These are phyloP conservation scores for Rhexocercosporidium sp. DNA, from an alignment of 2,329 filamentous ascomycete genomes.

Conservation along the genomic window DNA sequence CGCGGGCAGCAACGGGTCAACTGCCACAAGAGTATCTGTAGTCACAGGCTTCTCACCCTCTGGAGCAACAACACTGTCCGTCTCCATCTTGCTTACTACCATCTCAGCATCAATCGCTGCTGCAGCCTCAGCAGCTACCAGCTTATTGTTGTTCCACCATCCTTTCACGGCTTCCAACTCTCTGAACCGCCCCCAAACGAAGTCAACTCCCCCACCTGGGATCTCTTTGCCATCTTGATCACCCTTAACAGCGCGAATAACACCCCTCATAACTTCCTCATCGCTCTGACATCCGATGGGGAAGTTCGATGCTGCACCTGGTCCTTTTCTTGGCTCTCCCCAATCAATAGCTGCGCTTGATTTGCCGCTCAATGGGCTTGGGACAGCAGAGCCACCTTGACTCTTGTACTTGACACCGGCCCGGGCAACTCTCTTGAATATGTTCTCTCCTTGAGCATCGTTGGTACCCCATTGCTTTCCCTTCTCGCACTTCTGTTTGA, in stretches of 20 bases:
- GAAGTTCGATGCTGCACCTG: constrained; percentile 60
- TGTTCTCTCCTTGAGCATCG: constrained; percentile 80
- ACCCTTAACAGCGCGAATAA: constrained; percentile 64
- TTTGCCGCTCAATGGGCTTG: constrained; percentile 58
- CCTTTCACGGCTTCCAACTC: constrained; percentile 69
- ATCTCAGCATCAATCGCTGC: constrained; percentile 7
- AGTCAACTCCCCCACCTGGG: constrained; percentile 65
- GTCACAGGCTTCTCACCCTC: not conserved
- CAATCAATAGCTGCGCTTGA: constrained; percentile 84
- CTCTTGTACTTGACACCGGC: constrained; percentile 66
- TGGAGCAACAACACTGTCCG: not conserved
- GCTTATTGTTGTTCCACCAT: constrained; percentile 67
- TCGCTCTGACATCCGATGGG: constrained; percentile 63
- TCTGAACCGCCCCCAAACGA: constrained; percentile 69
- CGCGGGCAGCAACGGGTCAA: constrained; percentile 7
- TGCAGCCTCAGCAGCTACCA: constrained; percentile 20
- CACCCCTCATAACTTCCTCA: constrained; percentile 59
- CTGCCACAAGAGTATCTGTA: not conserved
- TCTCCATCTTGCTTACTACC: not conserved
- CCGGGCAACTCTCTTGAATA: constrained; percentile 81
- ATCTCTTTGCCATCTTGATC: constrained; percentile 63
- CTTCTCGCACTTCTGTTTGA: constrained; percentile 95
- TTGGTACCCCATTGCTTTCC: constrained; percentile 84
- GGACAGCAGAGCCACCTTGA: constrained; percentile 63
- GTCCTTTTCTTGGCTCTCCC: constrained; percentile 74